phyloP scores from a whole-genome alignment of 305 asterid genomes.

The Solanum hybrid region DNA sequence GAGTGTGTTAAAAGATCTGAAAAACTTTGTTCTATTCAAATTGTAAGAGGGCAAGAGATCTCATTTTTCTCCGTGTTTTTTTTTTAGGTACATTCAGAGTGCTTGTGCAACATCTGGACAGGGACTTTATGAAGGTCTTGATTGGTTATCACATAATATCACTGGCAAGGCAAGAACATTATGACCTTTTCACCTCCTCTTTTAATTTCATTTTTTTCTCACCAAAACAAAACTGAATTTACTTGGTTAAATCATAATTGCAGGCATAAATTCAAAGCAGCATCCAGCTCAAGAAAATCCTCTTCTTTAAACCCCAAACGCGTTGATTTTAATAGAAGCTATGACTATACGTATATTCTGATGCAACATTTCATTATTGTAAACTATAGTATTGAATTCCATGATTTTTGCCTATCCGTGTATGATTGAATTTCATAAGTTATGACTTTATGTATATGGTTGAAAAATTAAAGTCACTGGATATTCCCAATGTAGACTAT shows the following conservation, averaged over 20 bases:
- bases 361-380: not conserved
- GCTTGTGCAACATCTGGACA: constrained; percentile 41
- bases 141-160: constrained; percentile 37
- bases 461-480: too few relatives aligned
- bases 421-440: not conserved
- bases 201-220: not conserved
- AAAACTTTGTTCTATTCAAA: not conserved
- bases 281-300: not conserved
- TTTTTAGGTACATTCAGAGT: constrained; percentile 34
- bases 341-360: not conserved
- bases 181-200: not conserved
- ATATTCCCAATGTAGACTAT: too few relatives aligned
- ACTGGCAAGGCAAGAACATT: constrained; percentile 20
- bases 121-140: constrained; percentile 51
- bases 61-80: not conserved
- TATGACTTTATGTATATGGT: not conserved
- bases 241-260: not conserved
- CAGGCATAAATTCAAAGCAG: not conserved
- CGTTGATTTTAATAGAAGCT: not conserved
- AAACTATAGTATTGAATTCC: not conserved
- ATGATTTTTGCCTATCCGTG: not conserved
- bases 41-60: not conserved
- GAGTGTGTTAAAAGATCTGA: not conserved
- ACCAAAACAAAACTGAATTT: not conserved
- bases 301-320: not conserved